A percentile compares a stretch with the other conserved stretches of the same genome.
These are phyloP conservation scores for Neurospora sp. DNA, from an alignment of 495 filamentous ascomycete genomes.

Conservation along the genomic window DNA sequence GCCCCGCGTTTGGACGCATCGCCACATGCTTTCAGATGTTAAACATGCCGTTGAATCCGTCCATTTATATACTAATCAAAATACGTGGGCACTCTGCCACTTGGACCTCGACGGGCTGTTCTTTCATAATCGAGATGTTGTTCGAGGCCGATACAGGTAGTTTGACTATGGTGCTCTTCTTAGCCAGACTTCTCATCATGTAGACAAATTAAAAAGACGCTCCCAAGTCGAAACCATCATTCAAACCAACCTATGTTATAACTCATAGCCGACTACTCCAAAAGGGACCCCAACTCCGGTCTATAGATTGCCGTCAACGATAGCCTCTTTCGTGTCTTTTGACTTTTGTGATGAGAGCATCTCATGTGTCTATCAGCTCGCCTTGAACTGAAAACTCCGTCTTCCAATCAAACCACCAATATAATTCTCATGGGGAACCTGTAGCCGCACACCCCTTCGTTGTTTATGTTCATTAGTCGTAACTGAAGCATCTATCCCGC, in stretches of 20 bases:
- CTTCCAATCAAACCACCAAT: background rate
- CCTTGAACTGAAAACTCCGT: background rate
- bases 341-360: background rate
- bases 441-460: background rate
- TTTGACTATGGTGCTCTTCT: background rate
- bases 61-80: background rate
- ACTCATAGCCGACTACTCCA: background rate
- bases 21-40: background rate
- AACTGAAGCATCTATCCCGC: background rate
- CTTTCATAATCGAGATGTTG: background rate
- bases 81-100: background rate
- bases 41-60: background rate
- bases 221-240: background rate
- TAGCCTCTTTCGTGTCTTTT: background rate
- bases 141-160: background rate
- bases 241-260: background rate
- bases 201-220: background rate
- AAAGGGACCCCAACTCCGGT: background rate
- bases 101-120: background rate
- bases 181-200: background rate
- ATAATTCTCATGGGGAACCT: background rate
- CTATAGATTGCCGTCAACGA: background rate
- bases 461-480: background rate
- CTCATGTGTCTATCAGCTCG: background rate
- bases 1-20: background rate